Conservation (phyloP, 78 protist species). For the Polysphondylium violaceum region DNA sequence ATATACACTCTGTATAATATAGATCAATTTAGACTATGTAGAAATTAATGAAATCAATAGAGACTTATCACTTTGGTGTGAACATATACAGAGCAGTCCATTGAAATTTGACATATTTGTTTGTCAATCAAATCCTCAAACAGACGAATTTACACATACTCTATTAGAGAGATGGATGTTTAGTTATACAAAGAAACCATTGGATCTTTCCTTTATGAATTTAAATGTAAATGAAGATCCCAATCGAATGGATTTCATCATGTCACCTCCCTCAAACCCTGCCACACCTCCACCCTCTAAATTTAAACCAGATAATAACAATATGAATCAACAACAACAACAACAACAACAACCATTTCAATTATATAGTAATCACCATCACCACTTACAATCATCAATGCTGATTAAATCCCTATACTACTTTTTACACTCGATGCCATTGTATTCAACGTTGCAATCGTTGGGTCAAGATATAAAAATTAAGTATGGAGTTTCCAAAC, state of each 20-base stretch:
- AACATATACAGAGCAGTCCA: constrained; percentile 12
- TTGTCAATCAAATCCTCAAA: neutral
- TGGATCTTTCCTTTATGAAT: no score
- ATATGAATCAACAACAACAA: constrained; percentile 1
- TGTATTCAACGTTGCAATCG: constrained; percentile 8
- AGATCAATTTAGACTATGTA: constrained; percentile 46
- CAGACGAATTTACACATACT: neutral
- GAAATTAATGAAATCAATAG: constrained; percentile 77
- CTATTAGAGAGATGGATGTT: constrained; percentile 74
- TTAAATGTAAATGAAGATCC: no score
- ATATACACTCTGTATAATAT: neutral
- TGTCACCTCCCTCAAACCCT: no score
- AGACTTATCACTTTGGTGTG: constrained; percentile 74
- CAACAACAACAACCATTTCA: neutral
- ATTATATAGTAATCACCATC: neutral
- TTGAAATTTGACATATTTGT: constrained; percentile 15
- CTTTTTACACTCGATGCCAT: constrained; percentile 46
- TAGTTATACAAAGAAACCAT: constrained; percentile 25
- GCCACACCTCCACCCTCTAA: no score
- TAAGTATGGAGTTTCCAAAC: constrained; percentile 52
- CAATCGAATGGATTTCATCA: constrained; percentile 17
- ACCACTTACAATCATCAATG: neutral
- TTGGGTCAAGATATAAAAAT: constrained; percentile 11
- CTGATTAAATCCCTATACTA: constrained; percentile 48
- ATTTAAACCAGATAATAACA: no score